Base-by-base conservation (phyloP, 768 basidiomycete species). In the Asterophora lycoperdoides region DNA sequence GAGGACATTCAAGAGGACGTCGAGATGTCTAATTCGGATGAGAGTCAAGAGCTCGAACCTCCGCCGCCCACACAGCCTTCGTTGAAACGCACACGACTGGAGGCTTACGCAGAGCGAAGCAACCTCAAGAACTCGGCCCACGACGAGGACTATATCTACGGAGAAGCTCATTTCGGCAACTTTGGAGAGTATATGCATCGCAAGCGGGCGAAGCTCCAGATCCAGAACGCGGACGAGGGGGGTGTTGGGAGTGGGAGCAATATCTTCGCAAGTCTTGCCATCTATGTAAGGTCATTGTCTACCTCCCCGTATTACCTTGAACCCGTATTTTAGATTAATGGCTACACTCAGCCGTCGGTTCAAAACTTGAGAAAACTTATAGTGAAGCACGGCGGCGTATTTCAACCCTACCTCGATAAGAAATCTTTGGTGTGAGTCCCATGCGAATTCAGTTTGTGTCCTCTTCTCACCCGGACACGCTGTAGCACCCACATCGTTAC, bases 401-500 rank as follows among this genome's bases (percentile, higher is more conserved):
- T 84, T 54, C 86, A 87, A 20, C 80, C 92, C 0, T 95, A 93
- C 64, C 75, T 96, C 17, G 87, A 86, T 67, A 81, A 77, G 68
- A 87, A 91, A 67, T 71, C 80, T 17, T 59, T 81, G 14, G 86
- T 87, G 83, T 91, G 62, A 49, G 84, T 75, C 14, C 19, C 17
- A 1, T 23, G 18, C 15, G 46, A 7, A 48, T 3, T 14, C 48
- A 15, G 13, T 34, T 11, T 26, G 13, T 29, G 26, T 26, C 19
- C 7, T 8, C 18, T 44, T 13, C 23, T 39, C 18, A 34, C 13
- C 28, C 30, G 11, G 18, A 23, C 29, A 28, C 56, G 11, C 40
- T 30, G 15, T 58, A 91, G 89, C 26, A 95, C 93, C 0, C 93
- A 96, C 63, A 85, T 99, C 57, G 73, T 99, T 42, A 95, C 96